A percentile compares a stretch with the other conserved stretches of the same genome.
These are phyloP conservation scores for Monosporascus sp. DNA, from an alignment of 2,329 filamentous ascomycete species.

Conservation along the genomic window DNA sequence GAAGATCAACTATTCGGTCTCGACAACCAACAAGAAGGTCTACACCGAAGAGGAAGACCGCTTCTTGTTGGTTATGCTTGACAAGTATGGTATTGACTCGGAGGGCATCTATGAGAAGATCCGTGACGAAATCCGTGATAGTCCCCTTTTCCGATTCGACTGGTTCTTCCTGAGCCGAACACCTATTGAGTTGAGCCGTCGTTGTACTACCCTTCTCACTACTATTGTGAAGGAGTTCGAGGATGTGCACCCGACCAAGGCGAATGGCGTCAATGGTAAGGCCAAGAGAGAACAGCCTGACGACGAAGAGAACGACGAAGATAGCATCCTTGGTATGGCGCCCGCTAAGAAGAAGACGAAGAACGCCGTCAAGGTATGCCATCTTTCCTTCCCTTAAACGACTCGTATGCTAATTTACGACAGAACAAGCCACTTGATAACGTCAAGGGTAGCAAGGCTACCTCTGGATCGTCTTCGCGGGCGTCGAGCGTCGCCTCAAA, in stretches of 20 bases:
- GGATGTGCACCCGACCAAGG: constrained; percentile 46
- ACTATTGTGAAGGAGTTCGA: constrained; percentile 96
- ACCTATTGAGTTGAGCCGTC: constrained; percentile 82
- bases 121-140: constrained; percentile 93
- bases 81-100: constrained; percentile 86
- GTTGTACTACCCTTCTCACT: constrained; percentile 89
- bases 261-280: constrained; percentile 60
- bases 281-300: constrained; percentile 65
- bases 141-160: constrained; percentile 92
- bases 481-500: constrained; percentile 84
- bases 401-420: constrained; percentile 9
- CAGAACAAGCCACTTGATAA: constrained; percentile 93
- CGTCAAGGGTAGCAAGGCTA: constrained; percentile 70
- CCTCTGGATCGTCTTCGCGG: constrained; percentile 71
- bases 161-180: constrained; percentile 99
- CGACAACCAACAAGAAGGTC: constrained; percentile 99
- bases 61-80: constrained; percentile 87
- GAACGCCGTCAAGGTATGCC: constrained; percentile 72
- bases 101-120: constrained; percentile 90
- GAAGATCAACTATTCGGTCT: constrained; percentile 98
- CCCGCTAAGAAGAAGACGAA: constrained; percentile 95
- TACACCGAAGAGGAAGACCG: constrained; percentile 98
- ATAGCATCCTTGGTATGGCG: constrained; percentile 69
- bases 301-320: constrained; percentile 81
- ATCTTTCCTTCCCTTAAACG: not conserved